Evolutionary conservation across 148 eudicot genomes (phyloP), one percentile per base, ranked within the genome.

Genomic region (Rheum nobile): DNA sequence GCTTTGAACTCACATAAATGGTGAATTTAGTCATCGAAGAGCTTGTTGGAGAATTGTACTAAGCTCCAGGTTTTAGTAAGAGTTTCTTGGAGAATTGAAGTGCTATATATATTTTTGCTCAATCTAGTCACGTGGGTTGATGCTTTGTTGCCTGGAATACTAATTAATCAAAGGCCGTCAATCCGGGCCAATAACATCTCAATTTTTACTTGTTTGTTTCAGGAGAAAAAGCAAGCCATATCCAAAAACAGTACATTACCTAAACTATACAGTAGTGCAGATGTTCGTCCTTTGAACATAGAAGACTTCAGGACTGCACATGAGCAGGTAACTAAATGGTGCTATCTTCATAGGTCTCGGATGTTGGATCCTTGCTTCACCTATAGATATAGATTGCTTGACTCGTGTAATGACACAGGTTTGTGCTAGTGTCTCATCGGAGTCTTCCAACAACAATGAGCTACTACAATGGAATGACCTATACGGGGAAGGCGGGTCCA

Each of bases 401-500:
- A 38, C 55, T 48, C n/a, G 50, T 81, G 83, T 11, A 34, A 32
- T 16, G 29, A 19, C 72, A 37, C 84, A 93, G 98, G 98, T 93
- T 19, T 91, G 97, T 81, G 98, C 98, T 24, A 93, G 98, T 77
- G 96, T 93, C 59, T 93, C 98, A 65, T 84, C 97, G 21, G 97
- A 93, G 74, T 93, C 98, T 1, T 52, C 88, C 68, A 93, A 93
- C 75, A 88, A 84, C 86, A 89, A 76, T 14, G 98, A 93, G 81
- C 95, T 91, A 32, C 79, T 63, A 61, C 97, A 91, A 75, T 93
- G 98, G 98, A 93, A 91, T 59, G 98, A 93, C n/a, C 82, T 91
- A 4, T 93, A 93, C 21, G 98, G 98, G 77, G 97, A 89, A 83
- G 98, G 97, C 16, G 98, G 98, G 41, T 93, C 98, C 1, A 86